Evolutionary conservation across 2,329 filamentous ascomycete species (phyloP).

Genomic region (Phoma sp.): DNA sequence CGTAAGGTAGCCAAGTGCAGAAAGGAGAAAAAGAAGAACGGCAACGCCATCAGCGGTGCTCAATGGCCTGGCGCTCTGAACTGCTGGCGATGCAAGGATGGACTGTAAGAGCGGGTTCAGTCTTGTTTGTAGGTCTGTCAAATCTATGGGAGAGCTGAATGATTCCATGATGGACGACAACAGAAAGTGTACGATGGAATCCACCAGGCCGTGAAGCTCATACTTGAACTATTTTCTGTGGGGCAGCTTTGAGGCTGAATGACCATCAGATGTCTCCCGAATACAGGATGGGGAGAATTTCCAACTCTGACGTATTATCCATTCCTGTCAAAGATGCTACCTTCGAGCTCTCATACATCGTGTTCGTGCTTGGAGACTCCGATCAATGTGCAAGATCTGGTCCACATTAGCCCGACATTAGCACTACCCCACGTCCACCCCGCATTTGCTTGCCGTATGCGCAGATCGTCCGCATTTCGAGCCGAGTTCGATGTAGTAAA

Average conservation of each 20-base stretch:
- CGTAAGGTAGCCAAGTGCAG: constrained; percentile 51
- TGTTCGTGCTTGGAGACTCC: not conserved
- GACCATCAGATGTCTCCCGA: not conserved
- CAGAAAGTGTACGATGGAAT: not conserved
- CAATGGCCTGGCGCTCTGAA: constrained; percentile 38
- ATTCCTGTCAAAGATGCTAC: not conserved
- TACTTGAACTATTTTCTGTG: constrained; percentile 10
- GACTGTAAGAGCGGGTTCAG: constrained; percentile 22
- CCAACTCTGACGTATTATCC: constrained; percentile 3
- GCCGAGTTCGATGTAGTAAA: constrained; percentile 11
- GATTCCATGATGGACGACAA: constrained; percentile 21
- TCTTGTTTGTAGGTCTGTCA: constrained; percentile 23
- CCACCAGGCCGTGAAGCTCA: not conserved
- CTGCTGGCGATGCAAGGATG: constrained; percentile 14
- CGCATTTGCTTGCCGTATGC: constrained; percentile 14
- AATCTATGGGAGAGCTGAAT: constrained; percentile 20
- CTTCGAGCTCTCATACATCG: not conserved
- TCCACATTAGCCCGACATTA: not conserved
- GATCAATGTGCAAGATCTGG: not conserved
- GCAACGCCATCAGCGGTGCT: constrained; percentile 50
- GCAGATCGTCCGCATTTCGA: not conserved
- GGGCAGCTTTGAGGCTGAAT: constrained; percentile 8
- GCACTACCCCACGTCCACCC: constrained; percentile 25
- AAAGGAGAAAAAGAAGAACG: constrained; percentile 47
- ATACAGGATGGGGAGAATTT: constrained; percentile 12